Evolutionary conservation across 768 basidiomycete genomes (phyloP).

Genomic region (Mycena chlorophos): DNA sequence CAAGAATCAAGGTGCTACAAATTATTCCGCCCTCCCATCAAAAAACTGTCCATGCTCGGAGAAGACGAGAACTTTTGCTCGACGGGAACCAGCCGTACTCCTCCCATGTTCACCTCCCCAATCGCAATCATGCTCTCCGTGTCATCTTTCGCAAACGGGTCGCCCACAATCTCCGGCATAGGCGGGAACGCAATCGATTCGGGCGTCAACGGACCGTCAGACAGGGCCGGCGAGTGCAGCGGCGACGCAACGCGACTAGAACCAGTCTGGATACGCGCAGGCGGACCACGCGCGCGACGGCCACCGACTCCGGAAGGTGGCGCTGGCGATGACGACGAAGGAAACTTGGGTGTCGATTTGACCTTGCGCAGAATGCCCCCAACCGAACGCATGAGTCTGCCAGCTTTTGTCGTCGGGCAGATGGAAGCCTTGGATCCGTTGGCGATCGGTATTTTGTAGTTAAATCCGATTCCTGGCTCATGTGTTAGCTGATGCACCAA

Average conservation of each 20-base stretch:
- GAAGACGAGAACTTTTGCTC: not conserved
- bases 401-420: slow-evolving; percentile 28
- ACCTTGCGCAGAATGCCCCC: slow-evolving; percentile 17
- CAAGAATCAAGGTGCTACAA: not conserved
- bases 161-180: slow-evolving; percentile 18
- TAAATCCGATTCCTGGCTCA: too few species aligned
- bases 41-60: slow-evolving; percentile 6
- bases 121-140: not conserved
- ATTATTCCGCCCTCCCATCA: slow-evolving; percentile 10
- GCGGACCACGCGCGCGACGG: slow-evolving; percentile 10
- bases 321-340: not conserved
- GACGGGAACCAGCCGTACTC: slow-evolving; percentile 20
- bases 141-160: slow-evolving; percentile 21
- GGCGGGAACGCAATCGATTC: slow-evolving; percentile 21
- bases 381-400: slow-evolving; percentile 23
- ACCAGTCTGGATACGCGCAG: slow-evolving; percentile 9
- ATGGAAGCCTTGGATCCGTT: slow-evolving; percentile 33
- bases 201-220: slow-evolving; percentile 28
- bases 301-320: not conserved
- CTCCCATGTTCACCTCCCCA: slow-evolving; percentile 4
- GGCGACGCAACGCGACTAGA: slow-evolving; percentile 1
- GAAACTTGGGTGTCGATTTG: slow-evolving; percentile 9
- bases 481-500: too few species aligned
- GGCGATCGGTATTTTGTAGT: slow-evolving; percentile 36
- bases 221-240: slow-evolving; percentile 18